Evolutionary conservation across 1,284 basidiomycete species (phyloP).

Genomic region (Ustilago shanxiensis): DNA sequence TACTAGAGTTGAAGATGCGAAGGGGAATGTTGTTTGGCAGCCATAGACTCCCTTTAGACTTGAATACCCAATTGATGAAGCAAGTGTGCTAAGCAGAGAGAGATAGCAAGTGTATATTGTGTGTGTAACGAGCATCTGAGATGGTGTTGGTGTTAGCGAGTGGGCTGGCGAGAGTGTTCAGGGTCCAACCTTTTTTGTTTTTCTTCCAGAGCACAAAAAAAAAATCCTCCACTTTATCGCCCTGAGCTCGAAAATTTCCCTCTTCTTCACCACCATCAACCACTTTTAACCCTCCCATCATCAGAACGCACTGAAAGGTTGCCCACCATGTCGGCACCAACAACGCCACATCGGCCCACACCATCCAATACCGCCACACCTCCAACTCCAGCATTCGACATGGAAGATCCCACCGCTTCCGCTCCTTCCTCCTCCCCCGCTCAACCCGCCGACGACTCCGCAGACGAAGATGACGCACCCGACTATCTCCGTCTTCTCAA

Average conservation of each 20-base stretch:
- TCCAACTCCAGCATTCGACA: slow-evolving; percentile 21
- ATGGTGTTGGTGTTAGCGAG: neutral
- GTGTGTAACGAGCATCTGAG: neutral
- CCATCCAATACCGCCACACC: slow-evolving; percentile 4
- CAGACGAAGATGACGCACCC: slow-evolving; percentile 45
- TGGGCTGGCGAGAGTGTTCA: too few species aligned
- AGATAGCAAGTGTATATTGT: neutral
- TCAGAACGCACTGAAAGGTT: neutral
- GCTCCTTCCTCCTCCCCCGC: neutral
- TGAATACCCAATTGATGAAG: too few species aligned
- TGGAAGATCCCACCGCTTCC: slow-evolving; percentile 36
- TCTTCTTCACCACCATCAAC: neutral
- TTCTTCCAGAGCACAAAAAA: neutral
- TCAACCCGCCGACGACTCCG: slow-evolving; percentile 31
- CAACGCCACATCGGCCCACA: slow-evolving; percentile 13
- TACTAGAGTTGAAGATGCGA: slow-evolving; percentile 42
- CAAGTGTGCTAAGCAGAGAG: too few species aligned
- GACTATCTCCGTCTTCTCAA: slow-evolving; percentile 52
- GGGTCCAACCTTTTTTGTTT: slow-evolving; percentile 25
- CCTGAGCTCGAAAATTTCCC: neutral
- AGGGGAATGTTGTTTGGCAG: slow-evolving; percentile 53
- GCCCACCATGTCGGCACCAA: slow-evolving; percentile 11
- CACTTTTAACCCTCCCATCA: neutral
- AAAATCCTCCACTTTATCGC: slow-evolving; percentile 10
- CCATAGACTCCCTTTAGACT: too few species aligned